Conservation (phyloP, 257 asterid genomes). For the Solanum bulbocastanum region DNA sequence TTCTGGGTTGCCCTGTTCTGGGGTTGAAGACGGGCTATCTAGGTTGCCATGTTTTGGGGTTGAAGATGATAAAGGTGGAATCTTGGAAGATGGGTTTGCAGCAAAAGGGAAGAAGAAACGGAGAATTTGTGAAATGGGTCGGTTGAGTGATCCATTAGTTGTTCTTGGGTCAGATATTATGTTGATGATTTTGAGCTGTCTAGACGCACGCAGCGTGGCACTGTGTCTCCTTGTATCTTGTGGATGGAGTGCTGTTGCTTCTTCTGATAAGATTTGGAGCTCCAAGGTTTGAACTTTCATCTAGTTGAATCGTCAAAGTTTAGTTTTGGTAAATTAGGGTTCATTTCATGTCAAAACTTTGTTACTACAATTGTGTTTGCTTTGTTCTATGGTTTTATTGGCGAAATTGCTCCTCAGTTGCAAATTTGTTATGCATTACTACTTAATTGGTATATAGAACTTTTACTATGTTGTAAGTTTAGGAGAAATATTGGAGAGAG, state of each 20-base stretch:
- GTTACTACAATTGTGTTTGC: not conserved
- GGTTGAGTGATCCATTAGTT: conserved; percentile 34
- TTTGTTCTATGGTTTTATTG: not conserved
- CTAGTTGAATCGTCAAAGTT: not conserved
- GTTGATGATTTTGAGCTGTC: conserved; percentile 36
- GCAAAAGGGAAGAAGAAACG: not conserved
- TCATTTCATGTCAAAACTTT: not conserved
- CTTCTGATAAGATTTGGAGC: conserved; percentile 53
- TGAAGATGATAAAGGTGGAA: not conserved
- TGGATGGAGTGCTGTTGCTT: conserved; percentile 57
- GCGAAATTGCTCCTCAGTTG: not conserved
- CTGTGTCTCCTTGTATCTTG: conserved; percentile 45
- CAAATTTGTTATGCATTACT: not conserved
- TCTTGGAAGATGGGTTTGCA: not conserved
- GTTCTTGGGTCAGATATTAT: conserved; percentile 48
- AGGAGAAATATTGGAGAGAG: no score
- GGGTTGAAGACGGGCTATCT: not conserved
- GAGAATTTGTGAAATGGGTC: not conserved
- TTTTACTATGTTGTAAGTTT: no score
- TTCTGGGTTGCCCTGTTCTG: not conserved
- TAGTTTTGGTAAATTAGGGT: not conserved
- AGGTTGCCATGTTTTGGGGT: not conserved
- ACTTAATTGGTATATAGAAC: no score
- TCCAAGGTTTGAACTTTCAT: conserved; percentile 27
- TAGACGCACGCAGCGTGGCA: conserved; percentile 78